Evolutionary conservation across 306 rosid genomes (phyloP).

Genomic region (Cucurbita moschata): DNA sequence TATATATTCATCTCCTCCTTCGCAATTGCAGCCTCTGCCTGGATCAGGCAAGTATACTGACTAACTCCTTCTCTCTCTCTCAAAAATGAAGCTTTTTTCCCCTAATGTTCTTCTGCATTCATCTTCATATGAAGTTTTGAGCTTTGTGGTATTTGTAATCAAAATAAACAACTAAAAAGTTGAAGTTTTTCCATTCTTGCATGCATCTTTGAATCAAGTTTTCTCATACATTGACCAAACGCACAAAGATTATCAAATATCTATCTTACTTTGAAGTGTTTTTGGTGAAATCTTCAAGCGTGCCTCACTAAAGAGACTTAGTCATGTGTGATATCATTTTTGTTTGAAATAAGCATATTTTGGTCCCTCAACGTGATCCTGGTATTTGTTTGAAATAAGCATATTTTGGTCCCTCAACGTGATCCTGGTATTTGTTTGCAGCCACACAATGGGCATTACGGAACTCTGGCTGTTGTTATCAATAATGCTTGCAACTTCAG

Average conservation of each 20-base stretch:
- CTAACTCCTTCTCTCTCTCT: neutral
- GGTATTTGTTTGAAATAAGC: neutral
- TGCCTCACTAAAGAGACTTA: too few relatives aligned
- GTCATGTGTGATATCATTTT: too few relatives aligned
- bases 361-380: too few relatives aligned
- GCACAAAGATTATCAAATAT: neutral
- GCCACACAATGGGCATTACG: constrained; percentile 25
- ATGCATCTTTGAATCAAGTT: too few relatives aligned
- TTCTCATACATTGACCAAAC: too few relatives aligned
- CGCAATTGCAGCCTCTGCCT: neutral
- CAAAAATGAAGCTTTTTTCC: neutral
- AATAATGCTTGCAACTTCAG: constrained; percentile 24
- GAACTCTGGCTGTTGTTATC: constrained; percentile 20
- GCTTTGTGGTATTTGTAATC: neutral
- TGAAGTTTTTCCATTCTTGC: too few relatives aligned
- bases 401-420: too few relatives aligned
- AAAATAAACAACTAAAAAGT: too few relatives aligned
- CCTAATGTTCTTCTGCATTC: neutral
- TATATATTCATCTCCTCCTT: neutral
- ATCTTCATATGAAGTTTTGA: neutral
- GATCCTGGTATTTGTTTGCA: constrained; percentile 9
- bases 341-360: too few relatives aligned
- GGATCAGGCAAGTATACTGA: neutral
- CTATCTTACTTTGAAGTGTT: too few relatives aligned
- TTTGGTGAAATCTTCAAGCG: too few relatives aligned